These are phyloP conservation scores for Curvularia spicifera DNA, from an alignment of 2,329 filamentous ascomycete genomes.

Conservation along the genomic window DNA sequence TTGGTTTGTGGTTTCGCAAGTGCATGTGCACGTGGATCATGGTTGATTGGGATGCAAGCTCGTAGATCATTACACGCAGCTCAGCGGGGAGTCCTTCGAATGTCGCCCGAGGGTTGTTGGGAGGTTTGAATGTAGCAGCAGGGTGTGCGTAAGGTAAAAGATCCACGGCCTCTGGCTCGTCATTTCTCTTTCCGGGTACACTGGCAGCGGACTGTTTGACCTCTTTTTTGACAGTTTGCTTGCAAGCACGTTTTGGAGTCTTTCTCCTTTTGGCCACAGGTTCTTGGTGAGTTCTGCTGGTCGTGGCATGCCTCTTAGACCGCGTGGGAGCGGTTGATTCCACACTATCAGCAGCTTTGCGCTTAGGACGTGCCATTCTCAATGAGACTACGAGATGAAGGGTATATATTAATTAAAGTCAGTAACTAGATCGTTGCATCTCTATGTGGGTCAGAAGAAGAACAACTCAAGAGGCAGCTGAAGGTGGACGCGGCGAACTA, in stretches of 20 bases:
- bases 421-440: background rate
- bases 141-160: background rate
- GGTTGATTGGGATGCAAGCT: background rate
- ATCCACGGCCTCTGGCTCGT: background rate
- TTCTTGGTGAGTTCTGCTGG: background rate
- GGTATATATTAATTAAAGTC: background rate
- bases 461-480: background rate
- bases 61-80: background rate
- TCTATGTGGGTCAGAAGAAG: background rate
- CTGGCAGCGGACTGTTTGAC: too few relatives aligned
- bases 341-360: background rate
- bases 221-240: background rate
- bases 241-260: background rate
- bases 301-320: background rate
- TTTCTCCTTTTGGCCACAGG: background rate
- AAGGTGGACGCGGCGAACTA: background rate
- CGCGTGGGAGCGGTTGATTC: background rate
- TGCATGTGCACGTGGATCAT: background rate
- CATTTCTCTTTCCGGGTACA: background rate
- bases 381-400: background rate
- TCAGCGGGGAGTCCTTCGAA: conserved; percentile 4
- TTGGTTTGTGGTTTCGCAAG: background rate
- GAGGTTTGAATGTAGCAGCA: background rate
- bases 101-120: background rate
- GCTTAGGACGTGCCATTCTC: background rate